Conservation (phyloP, 1,284 basidiomycete species). For the Inonotus hispidus region DNA sequence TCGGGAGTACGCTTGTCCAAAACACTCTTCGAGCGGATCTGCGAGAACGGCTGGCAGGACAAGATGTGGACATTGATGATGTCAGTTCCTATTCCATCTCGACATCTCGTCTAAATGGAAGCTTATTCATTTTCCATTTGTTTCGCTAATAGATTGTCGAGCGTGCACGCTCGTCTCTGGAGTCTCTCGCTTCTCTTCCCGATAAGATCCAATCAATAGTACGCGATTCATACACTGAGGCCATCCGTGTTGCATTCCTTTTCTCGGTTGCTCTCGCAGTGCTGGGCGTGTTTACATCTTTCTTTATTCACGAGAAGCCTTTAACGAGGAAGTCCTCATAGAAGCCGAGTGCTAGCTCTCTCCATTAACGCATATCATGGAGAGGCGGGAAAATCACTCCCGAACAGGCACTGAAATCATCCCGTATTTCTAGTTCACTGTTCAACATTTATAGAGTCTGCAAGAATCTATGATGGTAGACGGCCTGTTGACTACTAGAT, state of each 20-base stretch:
- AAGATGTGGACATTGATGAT: conserved; percentile 39
- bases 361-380: too few relatives aligned
- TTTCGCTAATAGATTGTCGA: conserved; percentile 39
- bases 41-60: conserved; percentile 34
- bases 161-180: conserved; percentile 50
- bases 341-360: conserved; percentile 25
- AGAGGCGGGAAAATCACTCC: too few relatives aligned
- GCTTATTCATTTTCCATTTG: not conserved
- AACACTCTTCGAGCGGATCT: conserved; percentile 42
- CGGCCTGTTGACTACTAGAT: too few relatives aligned
- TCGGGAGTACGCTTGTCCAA: conserved; percentile 51
- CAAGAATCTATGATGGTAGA: too few relatives aligned
- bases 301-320: conserved; percentile 49
- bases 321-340: conserved; percentile 25
- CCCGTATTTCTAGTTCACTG: too few relatives aligned
- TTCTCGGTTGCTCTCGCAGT: conserved; percentile 39
- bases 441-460: too few relatives aligned
- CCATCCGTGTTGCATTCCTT: conserved; percentile 43
- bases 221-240: conserved; percentile 42
- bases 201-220: conserved; percentile 39
- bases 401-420: too few relatives aligned
- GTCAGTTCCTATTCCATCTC: conserved; percentile 27
- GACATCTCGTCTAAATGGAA: not conserved
- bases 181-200: conserved; percentile 45
- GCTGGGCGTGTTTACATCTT: conserved; percentile 36